Conservation (phyloP, 768 basidiomycete species). For the Nidula microcarpa region DNA sequence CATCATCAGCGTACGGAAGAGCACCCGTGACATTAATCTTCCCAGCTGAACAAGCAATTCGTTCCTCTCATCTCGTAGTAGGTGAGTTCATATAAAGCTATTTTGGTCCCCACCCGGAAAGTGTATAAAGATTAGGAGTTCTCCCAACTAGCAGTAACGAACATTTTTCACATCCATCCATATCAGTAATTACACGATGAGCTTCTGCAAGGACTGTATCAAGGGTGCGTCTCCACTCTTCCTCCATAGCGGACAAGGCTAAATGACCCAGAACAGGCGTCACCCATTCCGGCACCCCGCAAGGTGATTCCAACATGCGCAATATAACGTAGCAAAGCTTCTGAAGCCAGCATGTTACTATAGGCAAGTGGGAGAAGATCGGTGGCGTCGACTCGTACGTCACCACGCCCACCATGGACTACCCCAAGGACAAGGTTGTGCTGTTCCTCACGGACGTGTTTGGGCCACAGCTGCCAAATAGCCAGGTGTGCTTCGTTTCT, state of each 20-base stretch:
- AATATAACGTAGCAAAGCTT: neutral
- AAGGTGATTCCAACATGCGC: slow-evolving; percentile 25
- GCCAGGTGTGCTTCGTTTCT: slow-evolving; percentile 6
- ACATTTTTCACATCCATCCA: too few relatives aligned
- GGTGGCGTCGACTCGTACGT: slow-evolving; percentile 49
- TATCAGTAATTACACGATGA: slow-evolving; percentile 26
- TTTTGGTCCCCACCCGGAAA: too few relatives aligned
- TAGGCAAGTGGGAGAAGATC: slow-evolving; percentile 46
- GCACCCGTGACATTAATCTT: too few relatives aligned
- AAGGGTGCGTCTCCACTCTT: slow-evolving; percentile 32
- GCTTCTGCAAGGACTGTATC: slow-evolving; percentile 54
- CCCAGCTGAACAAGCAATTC: too few relatives aligned
- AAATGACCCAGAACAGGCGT: slow-evolving; percentile 29
- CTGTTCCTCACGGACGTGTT: slow-evolving; percentile 53
- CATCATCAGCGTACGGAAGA: too few relatives aligned
- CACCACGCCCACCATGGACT: slow-evolving; percentile 46
- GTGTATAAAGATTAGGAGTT: too few relatives aligned
- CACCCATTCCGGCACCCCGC: slow-evolving; percentile 43
- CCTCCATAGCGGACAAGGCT: neutral
- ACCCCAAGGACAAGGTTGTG: slow-evolving; percentile 52
- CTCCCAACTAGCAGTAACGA: too few relatives aligned
- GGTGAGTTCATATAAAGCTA: too few relatives aligned
- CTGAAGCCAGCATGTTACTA: neutral
- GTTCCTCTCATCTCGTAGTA: too few relatives aligned
- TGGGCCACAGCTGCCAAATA: slow-evolving; percentile 45